Evolutionary conservation across 139 green algal species (phyloP).

Genomic region (Coelastrella sp.): DNA sequence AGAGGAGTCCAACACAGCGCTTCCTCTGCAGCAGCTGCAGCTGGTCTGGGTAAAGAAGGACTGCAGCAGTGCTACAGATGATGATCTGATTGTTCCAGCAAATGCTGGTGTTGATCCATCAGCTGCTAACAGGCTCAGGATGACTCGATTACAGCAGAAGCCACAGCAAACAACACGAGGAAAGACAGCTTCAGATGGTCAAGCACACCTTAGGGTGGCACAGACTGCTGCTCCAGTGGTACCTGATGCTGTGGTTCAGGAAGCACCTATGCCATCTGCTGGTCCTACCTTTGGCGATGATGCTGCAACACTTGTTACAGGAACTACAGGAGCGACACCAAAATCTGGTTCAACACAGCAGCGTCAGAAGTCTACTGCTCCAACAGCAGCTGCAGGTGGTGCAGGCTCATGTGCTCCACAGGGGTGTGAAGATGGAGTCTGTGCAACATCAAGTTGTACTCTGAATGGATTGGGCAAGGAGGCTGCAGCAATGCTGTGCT

Average conservation of each 20-base stretch:
- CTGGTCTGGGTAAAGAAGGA: neutral
- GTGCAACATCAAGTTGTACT: conserved; percentile 9
- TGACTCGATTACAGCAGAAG: too few species aligned
- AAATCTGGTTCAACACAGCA: neutral
- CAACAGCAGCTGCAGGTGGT: neutral
- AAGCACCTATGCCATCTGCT: too few species aligned
- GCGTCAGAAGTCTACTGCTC: neutral
- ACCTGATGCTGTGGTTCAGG: too few species aligned
- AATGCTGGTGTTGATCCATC: neutral
- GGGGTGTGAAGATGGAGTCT: neutral
- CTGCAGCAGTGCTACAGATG: neutral
- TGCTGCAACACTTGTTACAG: too few species aligned
- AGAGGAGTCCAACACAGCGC: neutral
- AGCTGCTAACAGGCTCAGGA: neutral
- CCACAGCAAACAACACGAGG: neutral
- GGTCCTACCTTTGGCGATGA: too few species aligned
- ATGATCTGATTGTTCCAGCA: neutral
- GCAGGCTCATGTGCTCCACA: neutral
- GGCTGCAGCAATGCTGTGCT: conserved; percentile 15
- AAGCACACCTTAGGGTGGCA: too few species aligned
- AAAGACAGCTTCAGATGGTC: neutral
- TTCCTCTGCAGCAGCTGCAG: conserved; percentile 39
- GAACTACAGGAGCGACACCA: too few species aligned
- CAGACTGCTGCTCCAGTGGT: too few species aligned
- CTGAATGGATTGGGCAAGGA: conserved; percentile 37